These are phyloP conservation scores for Syncephalastrum contaminatum DNA, from an alignment of 371 early-diverging fungal genomes.

Conservation along the genomic window DNA sequence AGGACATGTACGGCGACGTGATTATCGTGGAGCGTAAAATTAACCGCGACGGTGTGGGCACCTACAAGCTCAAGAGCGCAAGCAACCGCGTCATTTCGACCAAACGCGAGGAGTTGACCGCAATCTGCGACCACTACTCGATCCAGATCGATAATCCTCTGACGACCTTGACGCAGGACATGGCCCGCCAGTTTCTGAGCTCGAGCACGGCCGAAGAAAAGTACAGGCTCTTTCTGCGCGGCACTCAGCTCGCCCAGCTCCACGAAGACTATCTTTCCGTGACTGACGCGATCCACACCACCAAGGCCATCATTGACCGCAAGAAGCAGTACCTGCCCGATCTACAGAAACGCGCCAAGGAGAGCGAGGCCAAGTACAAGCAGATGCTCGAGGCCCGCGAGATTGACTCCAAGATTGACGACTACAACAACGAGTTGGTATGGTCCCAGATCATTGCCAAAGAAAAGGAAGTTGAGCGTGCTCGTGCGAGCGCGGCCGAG, in stretches of 20 bases:
- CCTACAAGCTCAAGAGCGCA: conserved; percentile 75
- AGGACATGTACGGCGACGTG: conserved; percentile 75
- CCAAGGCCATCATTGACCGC: conserved; percentile 51
- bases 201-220: conserved; percentile 81
- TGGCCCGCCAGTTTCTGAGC: conserved; percentile 86
- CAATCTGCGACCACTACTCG: conserved; percentile 85
- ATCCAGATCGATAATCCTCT: conserved; percentile 94
- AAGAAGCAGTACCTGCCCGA: conserved; percentile 64
- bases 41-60: conserved; percentile 61
- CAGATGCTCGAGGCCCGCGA: conserved; percentile 67
- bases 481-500: conserved; percentile 1
- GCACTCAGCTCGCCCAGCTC: conserved; percentile 82
- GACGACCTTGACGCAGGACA: conserved; percentile 90
- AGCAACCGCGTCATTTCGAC: conserved; percentile 65
- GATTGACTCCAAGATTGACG: conserved; percentile 58
- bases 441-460: conserved; percentile 71
- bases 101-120: conserved; percentile 77
- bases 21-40: conserved; percentile 85
- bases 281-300: conserved; percentile 66
- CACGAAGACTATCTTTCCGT: conserved; percentile 68
- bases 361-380: conserved; percentile 59
- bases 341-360: conserved; percentile 56
- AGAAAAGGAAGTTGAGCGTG: conserved; percentile 49
- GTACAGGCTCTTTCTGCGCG: conserved; percentile 86
- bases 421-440: conserved; percentile 66